A percentile compares a stretch with the other conserved stretches of the same genome.
phyloP scores from a whole-genome alignment of 2,329 filamentous ascomycete species.

The Pseudogymnoascus sp. region DNA sequence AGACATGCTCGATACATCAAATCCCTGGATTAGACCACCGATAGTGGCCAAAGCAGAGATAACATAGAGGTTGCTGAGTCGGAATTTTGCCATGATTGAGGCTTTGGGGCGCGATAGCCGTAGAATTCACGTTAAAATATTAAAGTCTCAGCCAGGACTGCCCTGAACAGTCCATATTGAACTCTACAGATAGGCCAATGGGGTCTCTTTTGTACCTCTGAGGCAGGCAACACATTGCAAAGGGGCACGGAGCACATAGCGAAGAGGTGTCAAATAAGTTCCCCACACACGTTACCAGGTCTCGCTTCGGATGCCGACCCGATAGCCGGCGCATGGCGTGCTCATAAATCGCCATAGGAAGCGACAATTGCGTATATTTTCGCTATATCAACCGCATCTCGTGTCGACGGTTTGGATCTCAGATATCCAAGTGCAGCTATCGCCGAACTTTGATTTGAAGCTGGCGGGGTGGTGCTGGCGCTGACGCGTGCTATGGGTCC shows the following conservation, averaged over 20 bases:
- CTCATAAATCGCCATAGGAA: neutral
- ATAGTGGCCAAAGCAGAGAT: slow-evolving; percentile 8
- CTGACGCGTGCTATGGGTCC: neutral
- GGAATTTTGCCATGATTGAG: slow-evolving; percentile 9
- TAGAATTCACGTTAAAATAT: neutral
- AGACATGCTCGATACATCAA: slow-evolving; percentile 48
- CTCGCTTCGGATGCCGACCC: neutral
- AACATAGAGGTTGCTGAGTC: slow-evolving; percentile 8
- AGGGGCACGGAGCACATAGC: neutral
- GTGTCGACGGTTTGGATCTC: neutral
- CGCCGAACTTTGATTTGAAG: neutral
- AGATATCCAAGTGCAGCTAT: neutral
- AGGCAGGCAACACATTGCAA: neutral
- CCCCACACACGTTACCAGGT: neutral
- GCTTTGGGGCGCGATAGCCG: neutral
- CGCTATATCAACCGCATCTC: neutral
- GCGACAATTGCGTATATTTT: neutral
- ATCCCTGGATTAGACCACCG: slow-evolving; percentile 29
- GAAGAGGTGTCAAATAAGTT: neutral
- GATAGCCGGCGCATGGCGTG: neutral
- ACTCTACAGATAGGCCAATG: neutral
- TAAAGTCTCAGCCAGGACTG: neutral
- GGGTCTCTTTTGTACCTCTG: neutral
- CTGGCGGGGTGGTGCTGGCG: neutral
- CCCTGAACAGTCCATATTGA: neutral